These are phyloP conservation scores for Alnus glutinosa DNA, from an alignment of 306 rosid genomes.

Conservation along the genomic window DNA sequence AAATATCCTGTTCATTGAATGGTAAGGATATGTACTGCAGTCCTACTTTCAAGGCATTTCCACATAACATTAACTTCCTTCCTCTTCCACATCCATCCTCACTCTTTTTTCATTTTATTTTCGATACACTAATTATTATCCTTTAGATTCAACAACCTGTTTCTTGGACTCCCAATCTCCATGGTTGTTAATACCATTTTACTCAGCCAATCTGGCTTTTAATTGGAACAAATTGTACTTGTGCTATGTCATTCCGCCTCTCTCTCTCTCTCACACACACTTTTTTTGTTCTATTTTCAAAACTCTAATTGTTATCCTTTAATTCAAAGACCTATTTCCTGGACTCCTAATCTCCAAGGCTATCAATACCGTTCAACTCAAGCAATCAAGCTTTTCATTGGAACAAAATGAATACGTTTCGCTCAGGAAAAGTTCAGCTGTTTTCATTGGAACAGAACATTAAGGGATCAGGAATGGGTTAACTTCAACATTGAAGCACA, in stretches of 20 bases:
- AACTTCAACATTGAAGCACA: too few species aligned
- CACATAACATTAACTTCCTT: not conserved
- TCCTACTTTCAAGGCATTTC: not conserved
- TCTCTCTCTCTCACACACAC: too few species aligned
- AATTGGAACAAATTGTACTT: not conserved
- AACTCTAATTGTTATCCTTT: not conserved
- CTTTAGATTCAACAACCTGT: not conserved
- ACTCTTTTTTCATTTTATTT: not conserved
- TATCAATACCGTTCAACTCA: not conserved
- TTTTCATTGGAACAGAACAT: too few species aligned
- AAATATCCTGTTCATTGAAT: not conserved
- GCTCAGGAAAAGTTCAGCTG: too few species aligned
- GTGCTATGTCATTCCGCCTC: not conserved
- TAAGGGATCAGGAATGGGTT: too few species aligned
- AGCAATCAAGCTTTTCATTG: not conserved
- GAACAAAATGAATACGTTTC: not conserved
- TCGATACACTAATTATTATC: not conserved
- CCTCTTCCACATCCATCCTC: not conserved
- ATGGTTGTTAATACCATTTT: not conserved
- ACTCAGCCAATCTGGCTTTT: not conserved
- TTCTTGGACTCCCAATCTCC: not conserved
- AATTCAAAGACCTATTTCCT: not conserved
- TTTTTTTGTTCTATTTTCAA: too few species aligned
- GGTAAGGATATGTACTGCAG: not conserved
- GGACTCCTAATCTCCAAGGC: not conserved